Percentiles rank a stretch among this genome's conserved stretches.
Conservation (phyloP, 2,329 filamentous ascomycete genomes). For the Fusarium austroafricanum region DNA sequence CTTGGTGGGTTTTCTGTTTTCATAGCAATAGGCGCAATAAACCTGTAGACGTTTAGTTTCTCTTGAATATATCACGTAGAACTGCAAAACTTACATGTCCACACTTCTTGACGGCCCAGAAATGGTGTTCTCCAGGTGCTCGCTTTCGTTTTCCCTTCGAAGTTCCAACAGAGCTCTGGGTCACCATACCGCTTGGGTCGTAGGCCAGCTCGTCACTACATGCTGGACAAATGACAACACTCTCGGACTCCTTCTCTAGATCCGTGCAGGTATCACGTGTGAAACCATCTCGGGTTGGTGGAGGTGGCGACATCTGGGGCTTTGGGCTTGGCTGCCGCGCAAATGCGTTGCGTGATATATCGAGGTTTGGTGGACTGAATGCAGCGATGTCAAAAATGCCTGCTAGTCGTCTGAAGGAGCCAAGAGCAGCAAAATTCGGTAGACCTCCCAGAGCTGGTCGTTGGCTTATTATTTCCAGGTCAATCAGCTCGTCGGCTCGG, state of each 20-base stretch:
- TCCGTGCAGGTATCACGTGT: constrained; percentile 72
- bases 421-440: constrained; percentile 35
- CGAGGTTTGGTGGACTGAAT: constrained; percentile 39
- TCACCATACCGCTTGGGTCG: constrained; percentile 62
- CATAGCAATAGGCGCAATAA: constrained; percentile 71
- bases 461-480: constrained; percentile 42
- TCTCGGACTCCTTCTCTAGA: constrained; percentile 65
- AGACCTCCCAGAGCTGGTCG: constrained; percentile 42
- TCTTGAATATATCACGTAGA: neutral
- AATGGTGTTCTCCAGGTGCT: constrained; percentile 77
- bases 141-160: constrained; percentile 57
- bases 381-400: constrained; percentile 45
- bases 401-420: constrained; percentile 44
- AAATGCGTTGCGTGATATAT: constrained; percentile 48
- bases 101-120: constrained; percentile 91
- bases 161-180: constrained; percentile 31
- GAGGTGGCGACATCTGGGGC: constrained; percentile 70
- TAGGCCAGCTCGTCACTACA: constrained; percentile 87
- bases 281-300: constrained; percentile 78
- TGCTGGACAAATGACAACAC: constrained; percentile 83
- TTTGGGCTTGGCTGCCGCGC: constrained; percentile 53
- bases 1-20: constrained; percentile 61
- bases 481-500: constrained; percentile 45
- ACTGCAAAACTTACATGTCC: constrained; percentile 78
- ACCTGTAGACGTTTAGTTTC: constrained; percentile 57